Evolutionary conservation across 257 asterid species (phyloP).

Genomic region (Schizonepeta tenuifolia): DNA sequence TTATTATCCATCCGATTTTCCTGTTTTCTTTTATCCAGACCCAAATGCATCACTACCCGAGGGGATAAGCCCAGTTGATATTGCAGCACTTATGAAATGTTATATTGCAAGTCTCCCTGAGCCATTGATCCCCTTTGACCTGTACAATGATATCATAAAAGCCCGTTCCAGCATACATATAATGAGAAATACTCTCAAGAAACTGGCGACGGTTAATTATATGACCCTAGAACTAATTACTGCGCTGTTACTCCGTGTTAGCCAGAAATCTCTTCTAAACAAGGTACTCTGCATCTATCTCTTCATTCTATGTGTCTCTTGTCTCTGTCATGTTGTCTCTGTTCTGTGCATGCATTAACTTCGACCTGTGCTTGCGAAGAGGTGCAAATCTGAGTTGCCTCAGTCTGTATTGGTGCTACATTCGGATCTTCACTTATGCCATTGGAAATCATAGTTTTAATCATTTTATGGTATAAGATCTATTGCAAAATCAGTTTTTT

Average conservation of each 20-base stretch:
- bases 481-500: neutral
- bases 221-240: constrained; percentile 89
- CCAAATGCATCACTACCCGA: constrained; percentile 76
- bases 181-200: constrained; percentile 78
- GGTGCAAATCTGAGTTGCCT: constrained; percentile 1
- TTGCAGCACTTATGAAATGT: constrained; percentile 84
- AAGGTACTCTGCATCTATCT: constrained; percentile 50
- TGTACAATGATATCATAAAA: constrained; percentile 65
- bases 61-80: constrained; percentile 62
- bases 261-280: constrained; percentile 85
- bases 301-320: constrained; percentile 18
- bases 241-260: constrained; percentile 73
- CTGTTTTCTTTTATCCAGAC: constrained; percentile 47
- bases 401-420: constrained; percentile 15
- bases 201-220: constrained; percentile 82
- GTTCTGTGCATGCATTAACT: neutral
- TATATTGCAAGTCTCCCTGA: constrained; percentile 92
- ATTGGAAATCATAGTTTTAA: neutral
- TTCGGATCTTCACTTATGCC: neutral
- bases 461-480: neutral
- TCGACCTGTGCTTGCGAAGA: constrained; percentile 9
- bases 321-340: constrained; percentile 15
- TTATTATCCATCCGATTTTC: constrained; percentile 9
- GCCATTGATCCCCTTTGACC: constrained; percentile 81
- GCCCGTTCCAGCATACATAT: constrained; percentile 67